Percentiles rank a stretch among this genome's conserved stretches.
phyloP scores from a whole-genome alignment of 129 eudicot species.

The Helianthus annuus region HanXRQr2.0-SUNRISE NC_035436.2:174790267-174790766 shows the following conservation, averaged over 20 bases:
- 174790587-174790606: background rate
- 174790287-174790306: background rate
- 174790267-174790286: background rate
- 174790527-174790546: slow-evolving; percentile 78
- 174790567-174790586: no score
- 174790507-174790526: slow-evolving; percentile 73
- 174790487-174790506: slow-evolving; percentile 62
- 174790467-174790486: slow-evolving; percentile 55
- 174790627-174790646: background rate
- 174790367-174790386: no score
- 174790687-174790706: slow-evolving; percentile 91
- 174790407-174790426: slow-evolving; percentile 39
- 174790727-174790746: slow-evolving; percentile 78
- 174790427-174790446: slow-evolving; percentile 78
- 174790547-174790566: slow-evolving; percentile 64
- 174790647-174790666: no score
- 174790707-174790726: slow-evolving; percentile 73
- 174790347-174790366: no score
- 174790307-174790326: background rate
- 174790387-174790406: no score
- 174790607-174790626: background rate
- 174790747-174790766: slow-evolving; percentile 82
- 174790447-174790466: slow-evolving; percentile 87
- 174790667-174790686: slow-evolving; percentile 29
- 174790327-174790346: background rate